Evolutionary conservation across 2,329 filamentous ascomycete species (phyloP), one percentile per base, ranked within the genome.

Genomic region (Trichoderma sp.): DNA sequence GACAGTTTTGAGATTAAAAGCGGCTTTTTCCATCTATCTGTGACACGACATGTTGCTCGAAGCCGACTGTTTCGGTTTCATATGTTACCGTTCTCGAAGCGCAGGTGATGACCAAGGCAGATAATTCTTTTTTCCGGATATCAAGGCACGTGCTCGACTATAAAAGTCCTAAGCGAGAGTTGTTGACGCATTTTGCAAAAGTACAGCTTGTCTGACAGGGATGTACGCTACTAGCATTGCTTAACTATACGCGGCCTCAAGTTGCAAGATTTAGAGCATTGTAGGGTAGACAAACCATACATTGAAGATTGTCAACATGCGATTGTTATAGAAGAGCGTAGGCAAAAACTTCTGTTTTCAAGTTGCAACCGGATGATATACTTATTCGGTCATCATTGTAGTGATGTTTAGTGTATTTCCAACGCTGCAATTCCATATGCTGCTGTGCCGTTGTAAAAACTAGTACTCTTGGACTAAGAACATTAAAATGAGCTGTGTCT

Each of bases 81-180:
- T 47, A 47, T n/a, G 19, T 6, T 52, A 31, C 24, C 31, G 47
- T 49, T 59, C 35, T 31, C 55, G 31, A 24, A 27, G 21, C 31
- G 27, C 10, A 14, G 27, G 16, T 29, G 3, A 14, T 43, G 24
- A 11, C 33, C 24, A 21, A 24, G 13, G 24, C 31, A 19, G 37
- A 49, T 19, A 6, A 1, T 31, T 19, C 14, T 27, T 55, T 27
- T 55, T 55, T 55, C 24, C 11, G 29, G 31, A 35, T 29, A 27
- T 35, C 7, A 35, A 58, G n/a, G 57, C 52, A 66, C 24, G 53
- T 66, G 62, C 62, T 66, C 62, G 57, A 57, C 37, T 58, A 43
- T 43, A 6, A 14, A 43, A 7, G 40, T 19, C 27, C 62, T 29
- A 53, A 49, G 21, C 62, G 13, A 33, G 19, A 31, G 27, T 7